Evolutionary conservation across 306 rosid species (phyloP), one percentile per base, ranked within the genome.

Genomic region (Sesbania bispinosa): DNA sequence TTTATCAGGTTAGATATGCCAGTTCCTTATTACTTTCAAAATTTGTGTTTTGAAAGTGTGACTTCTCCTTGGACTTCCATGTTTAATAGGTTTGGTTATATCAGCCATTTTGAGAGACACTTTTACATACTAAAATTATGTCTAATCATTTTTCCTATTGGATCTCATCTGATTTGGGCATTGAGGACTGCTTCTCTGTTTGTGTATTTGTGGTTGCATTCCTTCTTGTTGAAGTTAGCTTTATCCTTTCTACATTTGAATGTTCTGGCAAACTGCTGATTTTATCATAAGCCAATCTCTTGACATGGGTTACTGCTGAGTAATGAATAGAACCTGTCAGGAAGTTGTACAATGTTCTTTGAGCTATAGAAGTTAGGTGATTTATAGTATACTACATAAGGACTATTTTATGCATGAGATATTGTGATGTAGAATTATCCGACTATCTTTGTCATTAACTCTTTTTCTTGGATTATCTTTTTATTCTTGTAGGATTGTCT

Each of bases 1-100:
- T 86, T 76, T 94, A 76, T 94, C 98, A 46, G 98, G 98, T 94
- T 84, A 67, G 64, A 74, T 46, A 4, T 14, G 20, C 65, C 18
- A 18, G 45, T 42, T 58, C 50, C 35, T 53, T 65, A 20, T 70
- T 61, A 27, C 60, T 66, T 52, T 19, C 29, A 8, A 33, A 13
- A 11, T 58, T 71, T 67, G 35, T 58, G 9, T 30, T 57, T 54
- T n/a, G 24, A 21, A 38, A 38, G 68, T n/a, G 33, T 29, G 51
- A 71, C 14, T 24, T 51, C 19, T 50, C 6, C 55, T 20, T 65
- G 54, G 29, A 59, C 35, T 58, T 42, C 63, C 41, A 14, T 48
- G 53, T 47, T 15, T 45, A 53, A 5, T 36, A 70, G 7, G 15
- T 48, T 39, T 69, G 41, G 36, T 33, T 55, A 43, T 32, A 32